Percentiles rank a stretch among this genome's conserved stretches.
These are phyloP conservation scores for Oenanthe javanica DNA, from an alignment of 140 eudicot species.

Conservation along the genomic window DNA sequence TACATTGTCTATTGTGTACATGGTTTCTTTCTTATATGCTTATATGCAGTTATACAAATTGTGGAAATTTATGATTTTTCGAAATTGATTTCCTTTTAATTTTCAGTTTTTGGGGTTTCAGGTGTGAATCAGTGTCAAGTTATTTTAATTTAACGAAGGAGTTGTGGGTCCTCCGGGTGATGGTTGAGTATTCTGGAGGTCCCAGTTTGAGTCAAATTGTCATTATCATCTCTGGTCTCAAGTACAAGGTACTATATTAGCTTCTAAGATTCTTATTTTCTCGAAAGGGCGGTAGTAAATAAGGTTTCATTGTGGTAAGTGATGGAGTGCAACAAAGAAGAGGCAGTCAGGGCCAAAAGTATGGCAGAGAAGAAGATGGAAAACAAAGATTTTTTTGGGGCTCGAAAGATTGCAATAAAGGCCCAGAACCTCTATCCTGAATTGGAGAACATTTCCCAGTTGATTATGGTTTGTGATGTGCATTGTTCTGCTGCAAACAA, in stretches of 20 bases:
- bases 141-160: neutral
- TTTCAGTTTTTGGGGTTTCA: neutral
- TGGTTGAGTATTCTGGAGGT: neutral
- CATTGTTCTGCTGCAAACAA: conserved; percentile 55
- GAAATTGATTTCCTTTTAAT: neutral
- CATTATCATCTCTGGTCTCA: neutral
- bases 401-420: conserved; percentile 48
- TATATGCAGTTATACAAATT: neutral
- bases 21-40: neutral
- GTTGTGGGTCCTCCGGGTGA: neutral
- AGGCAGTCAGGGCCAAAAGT: conserved; percentile 63
- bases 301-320: conserved; percentile 13
- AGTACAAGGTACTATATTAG: neutral
- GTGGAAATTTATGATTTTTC: neutral
- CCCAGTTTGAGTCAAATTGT: neutral
- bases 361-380: conserved; percentile 67
- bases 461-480: conserved; percentile 67
- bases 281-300: neutral
- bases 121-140: neutral
- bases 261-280: neutral
- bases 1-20: neutral
- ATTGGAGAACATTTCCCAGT: conserved; percentile 54
- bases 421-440: conserved; percentile 74
- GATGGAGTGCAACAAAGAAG: conserved; percentile 87
- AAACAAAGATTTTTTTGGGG: conserved; percentile 50